Base-by-base conservation (phyloP, 2,329 filamentous ascomycete species). In the Colletotrichum nymphaeae region DNA sequence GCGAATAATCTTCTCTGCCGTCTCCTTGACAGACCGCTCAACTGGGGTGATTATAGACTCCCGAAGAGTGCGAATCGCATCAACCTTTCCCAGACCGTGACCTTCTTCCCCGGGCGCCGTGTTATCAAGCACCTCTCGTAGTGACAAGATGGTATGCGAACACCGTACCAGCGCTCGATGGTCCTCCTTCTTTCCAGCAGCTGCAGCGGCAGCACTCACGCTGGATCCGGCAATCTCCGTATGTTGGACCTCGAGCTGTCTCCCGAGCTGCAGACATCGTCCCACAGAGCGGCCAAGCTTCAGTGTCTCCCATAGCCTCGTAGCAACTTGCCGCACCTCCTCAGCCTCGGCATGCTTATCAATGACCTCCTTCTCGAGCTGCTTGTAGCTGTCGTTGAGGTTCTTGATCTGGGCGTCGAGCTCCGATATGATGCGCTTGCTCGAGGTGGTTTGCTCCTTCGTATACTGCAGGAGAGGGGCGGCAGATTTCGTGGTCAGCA, bases 231-330 rank as follows among this genome's bases (percentile, higher is more conserved):
- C 88, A 5, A 94, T 85, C 81, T 97, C 95, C 0, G 90, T 86
- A 79, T 97, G 89, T 81, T 97, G 94, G n/a, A 93, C 89, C 80
- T 98, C 95, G 12, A 99, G 88, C 84, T 97, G 95, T 57, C 95
- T 87, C 0, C 94, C 95, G 3, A 98, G 86, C 78, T 93, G 93
- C 55, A 98, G 86, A 79, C 93, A 95, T 64, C 96, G 88, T 56
- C 91, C 92, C 14, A 97, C 93, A 0, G 93, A 90, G 56, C 95
- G 87, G 1, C 93, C 93, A 2, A 98, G 86, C 73, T 91, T 90
- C 74, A 98, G 87, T 0, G 95, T 95, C 78, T 94, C 91, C 88
- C 94, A 94, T 32, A 98, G 88, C 12, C 95, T 89, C 78, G 93
- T 90, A 1, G 94, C 93, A 12, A 94, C 94, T 65, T 92, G 83